These are phyloP conservation scores for Oryza rufipogon DNA, from an alignment of 176 grass and related monocot genomes.

Conservation along the genomic window DNA sequence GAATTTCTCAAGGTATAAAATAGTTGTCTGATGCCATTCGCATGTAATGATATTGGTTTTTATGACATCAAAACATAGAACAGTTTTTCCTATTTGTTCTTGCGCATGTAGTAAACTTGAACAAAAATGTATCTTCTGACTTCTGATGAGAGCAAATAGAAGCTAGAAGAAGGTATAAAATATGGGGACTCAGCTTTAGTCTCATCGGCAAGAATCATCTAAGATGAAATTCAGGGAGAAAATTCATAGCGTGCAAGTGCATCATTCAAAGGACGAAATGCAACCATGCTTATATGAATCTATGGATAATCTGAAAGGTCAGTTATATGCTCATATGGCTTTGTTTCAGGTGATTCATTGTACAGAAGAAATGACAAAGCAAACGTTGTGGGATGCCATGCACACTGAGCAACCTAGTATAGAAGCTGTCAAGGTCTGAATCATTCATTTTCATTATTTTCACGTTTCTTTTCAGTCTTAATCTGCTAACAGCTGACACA, in stretches of 20 bases:
- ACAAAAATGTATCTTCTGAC: background rate
- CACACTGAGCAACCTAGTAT: conserved; percentile 74
- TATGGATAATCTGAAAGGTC: background rate
- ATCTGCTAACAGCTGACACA: background rate
- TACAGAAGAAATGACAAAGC: conserved; percentile 87
- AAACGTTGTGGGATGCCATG: conserved; percentile 85
- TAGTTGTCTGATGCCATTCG: background rate
- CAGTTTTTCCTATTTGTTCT: background rate
- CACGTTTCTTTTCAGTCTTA: conserved; percentile 20
- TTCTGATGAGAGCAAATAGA: background rate
- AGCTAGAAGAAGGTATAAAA: background rate
- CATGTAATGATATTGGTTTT: background rate
- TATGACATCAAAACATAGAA: background rate
- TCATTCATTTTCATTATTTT: conserved; percentile 3
- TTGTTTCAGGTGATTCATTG: conserved; percentile 75
- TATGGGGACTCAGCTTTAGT: background rate
- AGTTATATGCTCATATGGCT: conserved; percentile 5
- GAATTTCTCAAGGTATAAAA: conserved; percentile 94
- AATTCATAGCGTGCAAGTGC: background rate
- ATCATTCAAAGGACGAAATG: background rate
- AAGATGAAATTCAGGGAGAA: background rate
- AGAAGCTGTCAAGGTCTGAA: conserved; percentile 66
- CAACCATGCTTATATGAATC: background rate
- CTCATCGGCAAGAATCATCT: conserved; percentile 8
- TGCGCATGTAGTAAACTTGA: background rate